Conservation (phyloP, 1,284 basidiomycete genomes). For the Spongispora temasekensis region DNA sequence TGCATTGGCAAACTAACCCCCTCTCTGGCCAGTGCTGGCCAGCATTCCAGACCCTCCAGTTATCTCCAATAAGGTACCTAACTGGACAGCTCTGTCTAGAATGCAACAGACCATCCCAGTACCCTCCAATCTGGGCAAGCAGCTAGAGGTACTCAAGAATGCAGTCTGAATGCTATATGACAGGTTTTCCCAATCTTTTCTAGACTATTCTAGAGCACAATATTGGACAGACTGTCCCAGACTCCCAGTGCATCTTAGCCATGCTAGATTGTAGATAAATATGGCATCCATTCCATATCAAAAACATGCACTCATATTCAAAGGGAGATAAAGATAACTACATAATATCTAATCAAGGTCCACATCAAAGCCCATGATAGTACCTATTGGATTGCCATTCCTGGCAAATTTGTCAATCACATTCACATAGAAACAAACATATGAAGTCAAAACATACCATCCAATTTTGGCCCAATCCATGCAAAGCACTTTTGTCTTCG, state of each 20-base stretch:
- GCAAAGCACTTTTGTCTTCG: constrained; percentile 5
- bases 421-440: background rate
- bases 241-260: background rate
- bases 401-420: background rate
- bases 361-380: background rate
- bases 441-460: no score
- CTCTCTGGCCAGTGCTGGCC: no score
- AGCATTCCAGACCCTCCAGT: no score
- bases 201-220: no score
- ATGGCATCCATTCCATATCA: background rate
- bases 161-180: no score
- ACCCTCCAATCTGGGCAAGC: no score
- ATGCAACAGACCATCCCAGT: no score
- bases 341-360: background rate
- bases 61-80: no score
- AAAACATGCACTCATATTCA: background rate
- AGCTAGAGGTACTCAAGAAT: no score
- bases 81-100: no score
- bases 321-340: background rate
- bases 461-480: background rate
- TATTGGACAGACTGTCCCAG: background rate
- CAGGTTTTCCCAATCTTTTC: no score
- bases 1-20: no score
- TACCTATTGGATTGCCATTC: background rate
- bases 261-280: background rate